Base-by-base conservation (phyloP, 108 stramenopile genomes). In the Cyclotella distinguenda region DNA sequence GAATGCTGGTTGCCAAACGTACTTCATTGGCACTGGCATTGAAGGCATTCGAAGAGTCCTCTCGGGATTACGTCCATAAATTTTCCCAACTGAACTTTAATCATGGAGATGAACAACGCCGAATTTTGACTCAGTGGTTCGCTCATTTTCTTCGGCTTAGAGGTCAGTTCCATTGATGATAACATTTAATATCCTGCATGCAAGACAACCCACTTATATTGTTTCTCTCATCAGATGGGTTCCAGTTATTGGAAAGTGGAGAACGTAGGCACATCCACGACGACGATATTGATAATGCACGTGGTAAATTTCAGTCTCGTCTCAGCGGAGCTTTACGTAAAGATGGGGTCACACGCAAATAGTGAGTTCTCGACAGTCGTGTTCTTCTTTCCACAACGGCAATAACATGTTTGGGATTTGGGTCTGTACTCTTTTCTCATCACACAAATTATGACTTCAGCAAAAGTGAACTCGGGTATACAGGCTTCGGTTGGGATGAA, bases 401-500 rank as follows among this genome's bases (percentile, higher is more conserved):
- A n/a, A n/a, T n/a, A n/a, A n/a, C n/a, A n/a, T n/a, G n/a, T n/a
- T n/a, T n/a, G n/a, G n/a, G n/a, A n/a, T n/a, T n/a, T n/a, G n/a
- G n/a, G n/a, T n/a, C n/a, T n/a, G 2, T 42, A 5, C 13, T 42
- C 2, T 42, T 5, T 42, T 16, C 2, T 42, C 5, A 5, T 42
- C n/a, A 42, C 40, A 42, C 2, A 42, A 16, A 13, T 16, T 5
- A 16, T 16, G 2, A 2, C 22, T 48, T 48, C 22, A 55, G 54
- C 53, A 64, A 63, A 6, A 73, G 73, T 6, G 32, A 59, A 26
- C 43, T 48, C 12, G 72, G 69, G 9, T 93, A 93, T 48, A 83
- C 84, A 22, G 91, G 91, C 0, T 76, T 48, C 46, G 85, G 86
- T 1, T 86, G 83, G 81, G 91, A 93, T 64, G 91, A 93, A 74